These are phyloP conservation scores for Metschnikowia amazonensis DNA, from an alignment of 805 yeast species.

Conservation along the genomic window DNA sequence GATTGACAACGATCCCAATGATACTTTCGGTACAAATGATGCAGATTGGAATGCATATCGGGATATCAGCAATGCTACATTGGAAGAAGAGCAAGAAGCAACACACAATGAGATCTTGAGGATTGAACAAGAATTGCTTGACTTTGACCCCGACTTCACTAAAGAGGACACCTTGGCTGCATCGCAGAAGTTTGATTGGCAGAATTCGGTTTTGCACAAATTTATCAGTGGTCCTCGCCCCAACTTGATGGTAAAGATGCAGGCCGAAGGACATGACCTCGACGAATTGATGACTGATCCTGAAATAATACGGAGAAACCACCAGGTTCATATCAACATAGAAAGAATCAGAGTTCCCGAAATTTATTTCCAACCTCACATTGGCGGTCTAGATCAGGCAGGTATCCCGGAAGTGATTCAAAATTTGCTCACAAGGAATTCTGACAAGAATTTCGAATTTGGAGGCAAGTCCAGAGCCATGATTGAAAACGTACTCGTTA, in stretches of 20 bases:
- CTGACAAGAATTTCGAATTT: constrained; percentile 51
- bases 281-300: constrained; percentile 44
- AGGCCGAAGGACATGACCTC: constrained; percentile 38
- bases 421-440: constrained; percentile 58
- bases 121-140: constrained; percentile 72
- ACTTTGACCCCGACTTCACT: constrained; percentile 80
- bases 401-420: constrained; percentile 80
- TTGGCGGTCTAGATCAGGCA: constrained; percentile 94
- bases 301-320: constrained; percentile 78
- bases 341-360: constrained; percentile 94
- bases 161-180: constrained; percentile 78
- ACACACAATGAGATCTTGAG: constrained; percentile 57
- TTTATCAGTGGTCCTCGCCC: constrained; percentile 89
- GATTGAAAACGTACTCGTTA: constrained; percentile 66
- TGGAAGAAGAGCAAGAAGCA: constrained; percentile 77
- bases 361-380: constrained; percentile 84
- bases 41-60: constrained; percentile 93
- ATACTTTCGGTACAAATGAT: constrained; percentile 91
- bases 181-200: constrained; percentile 75
- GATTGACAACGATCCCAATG: constrained; percentile 87
- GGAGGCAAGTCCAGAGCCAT: constrained; percentile 51
- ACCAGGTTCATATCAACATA: constrained; percentile 85
- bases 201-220: constrained; percentile 70
- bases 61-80: constrained; percentile 70
- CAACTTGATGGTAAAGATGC: constrained; percentile 55